Base-by-base conservation (phyloP, 768 basidiomycete species). In the Albatrellus ellisii region DNA sequence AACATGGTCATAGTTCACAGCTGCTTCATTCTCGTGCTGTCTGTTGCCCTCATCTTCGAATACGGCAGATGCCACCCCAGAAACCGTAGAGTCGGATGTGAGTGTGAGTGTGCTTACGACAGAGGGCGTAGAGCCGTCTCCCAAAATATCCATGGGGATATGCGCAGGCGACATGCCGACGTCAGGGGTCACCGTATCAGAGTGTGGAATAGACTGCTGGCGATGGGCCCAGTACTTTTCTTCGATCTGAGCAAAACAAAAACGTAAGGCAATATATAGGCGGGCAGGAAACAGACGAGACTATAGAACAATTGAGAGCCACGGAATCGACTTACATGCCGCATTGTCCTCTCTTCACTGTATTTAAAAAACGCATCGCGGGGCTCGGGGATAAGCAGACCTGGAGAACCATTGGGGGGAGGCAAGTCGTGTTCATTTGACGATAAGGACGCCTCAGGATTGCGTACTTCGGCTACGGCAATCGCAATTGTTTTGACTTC, bases 301-400 rank as follows among this genome's bases (percentile, higher is more conserved):
- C 9, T 15, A n/a, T n/a, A n/a, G 12, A 21, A 18, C 15, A n/a
- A 29, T 29, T 20, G 41, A 12, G n/a, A 26, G 32, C 24, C 24
- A 41, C 10, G 12, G 24, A 43, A 31, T 21, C 41, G 39, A 68
- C 72, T 48, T 62, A 84, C 84, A 49, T 84, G 80, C 52, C 77
- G 77, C 24, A 81, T 67, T 26, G 62, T 77, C 53, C 79, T 82
- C 62, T 88, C 87, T 50, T 89, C 83, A 17, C 65, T 65, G 58
- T 89, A 89, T 7, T 78, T 78, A 56, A 82, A 89, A 59, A 77
- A 88, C 0, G 77, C 81, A 53, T 86, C 82, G 48, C 72, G 69
- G 3, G 73, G 59, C 50, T 79, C 68, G 7, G 67, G 62, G 15
- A 62, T 59, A 31, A 60, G 49, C 31, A 73, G 50, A 1, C 59